These are phyloP conservation scores for Cyclotella distinguenda DNA, from an alignment of 108 stramenopile species.

Conservation along the genomic window DNA sequence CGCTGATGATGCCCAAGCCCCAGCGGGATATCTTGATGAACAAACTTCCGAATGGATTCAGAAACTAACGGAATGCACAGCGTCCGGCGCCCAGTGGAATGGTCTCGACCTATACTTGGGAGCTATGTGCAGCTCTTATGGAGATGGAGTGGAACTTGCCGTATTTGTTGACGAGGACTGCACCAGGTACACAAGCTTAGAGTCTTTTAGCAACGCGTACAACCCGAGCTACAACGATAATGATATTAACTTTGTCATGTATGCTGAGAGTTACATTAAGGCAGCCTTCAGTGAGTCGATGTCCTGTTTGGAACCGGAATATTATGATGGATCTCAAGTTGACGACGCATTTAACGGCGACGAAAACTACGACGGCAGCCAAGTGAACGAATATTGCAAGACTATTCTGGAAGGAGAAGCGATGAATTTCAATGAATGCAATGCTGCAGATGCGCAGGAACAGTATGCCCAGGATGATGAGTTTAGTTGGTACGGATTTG, in stretches of 20 bases:
- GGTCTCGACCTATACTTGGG: constrained; percentile 14
- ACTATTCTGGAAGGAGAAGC: constrained; percentile 19
- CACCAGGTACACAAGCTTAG: constrained; percentile 18
- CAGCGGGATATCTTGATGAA: constrained; percentile 14
- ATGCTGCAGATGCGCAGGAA: constrained; percentile 10
- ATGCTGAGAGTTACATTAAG: constrained; percentile 27
- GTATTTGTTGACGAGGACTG: constrained; percentile 29
- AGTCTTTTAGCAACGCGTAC: constrained; percentile 9
- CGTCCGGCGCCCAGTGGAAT: constrained; percentile 19
- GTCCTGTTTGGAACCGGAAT: constrained; percentile 19
- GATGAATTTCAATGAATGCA: constrained; percentile 11
- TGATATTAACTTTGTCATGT: constrained; percentile 14
- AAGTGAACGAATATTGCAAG: constrained; percentile 31
- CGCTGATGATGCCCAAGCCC: background rate
- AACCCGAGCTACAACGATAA: constrained; percentile 9
- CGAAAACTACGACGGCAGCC: constrained; percentile 4
- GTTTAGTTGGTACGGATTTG: constrained; percentile 32
- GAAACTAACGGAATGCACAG: constrained; percentile 15
- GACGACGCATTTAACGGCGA: background rate
- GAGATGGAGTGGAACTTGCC: constrained; percentile 32
- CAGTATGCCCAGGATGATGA: constrained; percentile 8
- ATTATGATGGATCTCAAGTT: constrained; percentile 12
- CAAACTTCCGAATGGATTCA: constrained; percentile 33
- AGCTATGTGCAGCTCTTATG: constrained; percentile 11
- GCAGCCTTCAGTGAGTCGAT: constrained; percentile 19